Evolutionary conservation across 176 grass and related monocot species (phyloP).

Genomic region (Oryza meyeriana): DNA sequence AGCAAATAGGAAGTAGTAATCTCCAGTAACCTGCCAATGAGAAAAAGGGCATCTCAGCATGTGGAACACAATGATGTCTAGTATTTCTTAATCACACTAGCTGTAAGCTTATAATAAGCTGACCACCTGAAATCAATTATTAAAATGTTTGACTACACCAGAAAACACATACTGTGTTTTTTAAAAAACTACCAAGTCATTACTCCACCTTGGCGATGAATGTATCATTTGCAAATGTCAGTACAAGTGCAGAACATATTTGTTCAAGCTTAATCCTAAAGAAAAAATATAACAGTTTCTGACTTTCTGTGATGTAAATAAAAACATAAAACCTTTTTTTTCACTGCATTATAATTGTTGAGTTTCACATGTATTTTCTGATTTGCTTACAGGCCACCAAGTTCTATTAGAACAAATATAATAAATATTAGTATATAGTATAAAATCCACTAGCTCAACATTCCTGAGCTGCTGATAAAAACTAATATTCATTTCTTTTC

Average conservation of each 20-base stretch:
- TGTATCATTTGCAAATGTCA: not conserved
- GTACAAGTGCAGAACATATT: not conserved
- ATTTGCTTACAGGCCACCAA: not conserved
- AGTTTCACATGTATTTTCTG: not conserved
- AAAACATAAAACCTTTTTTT: not conserved
- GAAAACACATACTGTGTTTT: not conserved
- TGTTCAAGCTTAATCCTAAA: not conserved
- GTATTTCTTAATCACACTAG: not conserved
- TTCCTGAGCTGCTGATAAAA: slow-evolving; percentile 30
- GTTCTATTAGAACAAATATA: not conserved
- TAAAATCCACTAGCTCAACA: not conserved
- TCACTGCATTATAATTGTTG: not conserved
- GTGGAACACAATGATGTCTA: slow-evolving; percentile 13
- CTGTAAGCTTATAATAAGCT: not conserved
- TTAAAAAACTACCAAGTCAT: not conserved
- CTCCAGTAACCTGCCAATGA: not conserved
- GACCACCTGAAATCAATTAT: slow-evolving; percentile 13
- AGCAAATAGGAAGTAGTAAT: not conserved
- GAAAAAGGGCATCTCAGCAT: slow-evolving; percentile 6
- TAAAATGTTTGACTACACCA: not conserved
- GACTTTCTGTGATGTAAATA: not conserved
- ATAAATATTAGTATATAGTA: not conserved
- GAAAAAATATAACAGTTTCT: not conserved
- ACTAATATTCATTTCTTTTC: not conserved
- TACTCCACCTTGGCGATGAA: not conserved